Base-by-base conservation (phyloP, 192 early-diverging fungal genomes). In the Entomortierella parvispora region DNA sequence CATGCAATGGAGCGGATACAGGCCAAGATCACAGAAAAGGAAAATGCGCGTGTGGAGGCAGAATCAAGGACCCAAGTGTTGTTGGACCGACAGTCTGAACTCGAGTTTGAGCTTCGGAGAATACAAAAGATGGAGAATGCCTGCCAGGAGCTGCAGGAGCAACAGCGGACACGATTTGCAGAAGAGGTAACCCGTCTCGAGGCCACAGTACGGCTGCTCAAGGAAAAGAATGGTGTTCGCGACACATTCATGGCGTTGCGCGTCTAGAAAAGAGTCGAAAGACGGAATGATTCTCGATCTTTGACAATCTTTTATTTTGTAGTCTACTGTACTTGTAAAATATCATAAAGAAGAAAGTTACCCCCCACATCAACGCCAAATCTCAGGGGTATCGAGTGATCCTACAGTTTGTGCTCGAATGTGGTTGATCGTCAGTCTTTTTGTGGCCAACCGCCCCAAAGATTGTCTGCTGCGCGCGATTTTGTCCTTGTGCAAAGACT, bases 141-240 rank as follows among this genome's bases (percentile, higher is more conserved):
- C 0, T 68, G 53, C 32, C 18, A 57, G 10, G 60, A 68, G 40
- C 4, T 58, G 37, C 28, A 58, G 45, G 63, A 68, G 31, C 60
- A 48, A 15, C 65, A 77, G 61, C 49, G 65, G 0, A 4, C 26
- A 18, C 53, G 62, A 53, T 57, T 58, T 9, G 54, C 57, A 25
- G 37, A 67, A n/a, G 74, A 77, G 32, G 43, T 77, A 12, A 22
- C 29, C 8, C 45, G 58, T 31, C 33, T 77, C 26, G 45, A 68
- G 47, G 53, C 29, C 31, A 68, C 52, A 5, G 20, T 77, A 6
- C 42, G 46, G 52, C 15, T 50, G 48, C 17, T 77, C 40, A 22
- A 54, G 31, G n/a, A 37, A 26, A 44, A 63, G 42, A 40, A 40
- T 12, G 37, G 12, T 9, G 37, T 40, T 12, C 22, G 51, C 22